phyloP scores from a whole-genome alignment of 73 alveolate genomes.

The Durusdinium trenchii region DNA sequence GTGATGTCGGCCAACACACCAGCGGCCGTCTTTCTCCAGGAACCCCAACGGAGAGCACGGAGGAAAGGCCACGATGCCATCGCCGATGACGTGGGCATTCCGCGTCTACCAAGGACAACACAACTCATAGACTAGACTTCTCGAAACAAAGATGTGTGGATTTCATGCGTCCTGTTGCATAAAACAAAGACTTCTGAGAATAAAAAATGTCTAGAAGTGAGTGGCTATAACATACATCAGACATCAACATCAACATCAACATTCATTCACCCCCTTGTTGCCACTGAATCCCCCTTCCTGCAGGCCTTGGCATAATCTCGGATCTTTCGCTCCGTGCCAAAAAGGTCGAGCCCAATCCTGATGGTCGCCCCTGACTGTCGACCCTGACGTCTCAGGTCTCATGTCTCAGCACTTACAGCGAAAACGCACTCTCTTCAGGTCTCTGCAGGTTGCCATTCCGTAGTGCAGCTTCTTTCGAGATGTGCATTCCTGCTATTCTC shows the following conservation, averaged over 20 bases:
- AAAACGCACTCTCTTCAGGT: background rate
- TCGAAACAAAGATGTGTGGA: background rate
- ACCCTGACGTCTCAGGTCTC: background rate
- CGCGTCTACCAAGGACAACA: background rate
- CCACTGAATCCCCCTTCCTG: background rate
- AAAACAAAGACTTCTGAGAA: background rate
- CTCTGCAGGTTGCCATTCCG: constrained; percentile 36
- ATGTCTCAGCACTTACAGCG: background rate
- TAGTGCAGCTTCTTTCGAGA: constrained; percentile 45
- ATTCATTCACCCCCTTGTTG: background rate
- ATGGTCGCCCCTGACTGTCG: too few species aligned
- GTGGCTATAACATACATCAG: background rate
- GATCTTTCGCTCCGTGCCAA: constrained; percentile 62
- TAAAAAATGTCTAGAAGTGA: background rate
- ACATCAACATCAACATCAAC: background rate
- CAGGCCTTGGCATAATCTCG: constrained; percentile 68
- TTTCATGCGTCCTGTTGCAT: background rate
- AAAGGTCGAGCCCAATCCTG: constrained; percentile 49
- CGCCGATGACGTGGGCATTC: constrained; percentile 63
- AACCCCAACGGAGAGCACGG: too few species aligned
- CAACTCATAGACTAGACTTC: background rate
- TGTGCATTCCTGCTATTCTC: constrained; percentile 2
- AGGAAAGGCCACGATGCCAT: constrained; percentile 72
- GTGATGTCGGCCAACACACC: too few species aligned
- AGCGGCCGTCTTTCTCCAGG: too few species aligned